Evolutionary conservation across 176 grass and related monocot genomes (phyloP), one percentile per base, ranked within the genome.

Genomic region (Avena atlantica): DNA sequence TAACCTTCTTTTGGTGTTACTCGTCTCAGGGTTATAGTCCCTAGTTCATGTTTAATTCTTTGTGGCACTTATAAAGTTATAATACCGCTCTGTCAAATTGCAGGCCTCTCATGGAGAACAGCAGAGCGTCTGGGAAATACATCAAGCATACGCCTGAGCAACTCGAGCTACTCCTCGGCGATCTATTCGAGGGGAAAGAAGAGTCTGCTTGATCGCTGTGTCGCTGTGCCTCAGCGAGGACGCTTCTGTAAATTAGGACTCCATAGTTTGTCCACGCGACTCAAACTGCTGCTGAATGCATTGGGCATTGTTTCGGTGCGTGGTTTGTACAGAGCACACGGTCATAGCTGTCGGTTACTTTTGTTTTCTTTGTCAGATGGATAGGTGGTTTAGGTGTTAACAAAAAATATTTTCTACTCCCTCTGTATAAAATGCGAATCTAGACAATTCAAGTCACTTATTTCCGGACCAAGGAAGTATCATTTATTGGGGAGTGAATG

Each of bases 141-240:
- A 89, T 99, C 14, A 99, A 81, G 64, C 93, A 93, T 85, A 87
- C 77, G 9, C 92, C 97, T 0, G 97, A 99, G 67, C 89, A 99
- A 77, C 87, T 99, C 1, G 97, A 99, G 87, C 36, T 86, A 67
- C 81, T 89, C 20, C 92, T 97, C 16, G 91, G 89, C 25, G 92
- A 96, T 80, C 91, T 99, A 56, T 99, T 99, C 4, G 97, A 99
- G 81, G 97, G 97, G 20, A 94, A 93, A 78, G 86, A 91, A 78
- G 90, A 88, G 40, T 82, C 86, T 13, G 6, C 77, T 20, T 91
- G 86, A n/a, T n/a, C n/a, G n/a, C n/a, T n/a, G n/a, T n/a, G n/a
- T n/a, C n/a, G n/a, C n/a, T n/a, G n/a, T n/a, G n/a, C n/a, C n/a
- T n/a, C n/a, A n/a, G n/a, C n/a, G n/a, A n/a, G n/a, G n/a, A n/a